phyloP scores from a whole-genome alignment of 176 grass and related monocot genomes.

The Hsuehochloa calcarea region DNA sequence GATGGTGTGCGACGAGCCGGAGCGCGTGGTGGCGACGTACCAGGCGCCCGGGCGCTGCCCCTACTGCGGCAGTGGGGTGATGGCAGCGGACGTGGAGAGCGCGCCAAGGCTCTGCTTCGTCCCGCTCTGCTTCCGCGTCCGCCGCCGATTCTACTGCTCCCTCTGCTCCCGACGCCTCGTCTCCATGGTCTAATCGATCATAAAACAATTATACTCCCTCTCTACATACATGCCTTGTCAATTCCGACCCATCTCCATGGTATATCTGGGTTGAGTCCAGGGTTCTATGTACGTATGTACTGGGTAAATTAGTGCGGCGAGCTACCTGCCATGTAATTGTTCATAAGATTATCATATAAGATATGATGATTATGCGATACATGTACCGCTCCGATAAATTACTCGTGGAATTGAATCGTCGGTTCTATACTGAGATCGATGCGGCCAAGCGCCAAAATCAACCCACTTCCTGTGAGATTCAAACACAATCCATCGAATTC shows the following conservation, averaged over 20 bases:
- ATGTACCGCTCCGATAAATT: not conserved
- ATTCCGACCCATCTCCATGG: not conserved
- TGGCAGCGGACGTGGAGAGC: constrained; percentile 63
- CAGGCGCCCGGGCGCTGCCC: constrained; percentile 65
- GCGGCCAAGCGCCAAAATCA: not conserved
- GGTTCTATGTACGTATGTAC: not conserved
- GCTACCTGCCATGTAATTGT: not conserved
- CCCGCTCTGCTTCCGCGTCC: constrained; percentile 51
- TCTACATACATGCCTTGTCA: not conserved
- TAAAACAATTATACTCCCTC: not conserved
- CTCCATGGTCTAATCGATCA: not conserved
- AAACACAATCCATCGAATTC: not conserved
- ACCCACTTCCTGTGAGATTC: not conserved
- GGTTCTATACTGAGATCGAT: not conserved
- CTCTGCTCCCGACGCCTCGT: constrained; percentile 55
- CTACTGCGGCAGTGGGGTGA: constrained; percentile 55
- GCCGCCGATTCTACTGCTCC: constrained; percentile 55
- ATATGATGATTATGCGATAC: not conserved
- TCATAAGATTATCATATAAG: not conserved
- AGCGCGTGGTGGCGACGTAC: constrained; percentile 48
- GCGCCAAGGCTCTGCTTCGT: constrained; percentile 57
- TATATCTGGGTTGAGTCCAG: not conserved
- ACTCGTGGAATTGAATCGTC: not conserved
- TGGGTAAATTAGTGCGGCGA: not conserved
- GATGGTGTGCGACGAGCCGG: constrained; percentile 59